Percentiles rank a stretch among this genome's conserved stretches.
Evolutionary conservation across 2,329 filamentous ascomycete genomes (phyloP).

Genomic region (Penicillium sp.): DNA sequence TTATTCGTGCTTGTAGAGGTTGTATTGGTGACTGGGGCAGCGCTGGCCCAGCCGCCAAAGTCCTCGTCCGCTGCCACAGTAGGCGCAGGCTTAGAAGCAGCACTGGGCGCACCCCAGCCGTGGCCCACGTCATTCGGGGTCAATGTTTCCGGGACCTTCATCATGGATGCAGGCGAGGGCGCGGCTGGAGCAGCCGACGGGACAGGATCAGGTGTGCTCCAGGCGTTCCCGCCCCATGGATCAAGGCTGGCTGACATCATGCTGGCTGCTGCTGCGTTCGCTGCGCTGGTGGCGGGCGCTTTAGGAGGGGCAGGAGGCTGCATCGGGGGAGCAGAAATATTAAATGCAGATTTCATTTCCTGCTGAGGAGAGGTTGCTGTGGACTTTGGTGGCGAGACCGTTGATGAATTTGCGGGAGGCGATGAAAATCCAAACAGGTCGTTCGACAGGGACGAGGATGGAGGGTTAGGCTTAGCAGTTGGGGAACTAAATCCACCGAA

Average conservation of each 20-base stretch:
- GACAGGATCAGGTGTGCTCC: conserved; percentile 58
- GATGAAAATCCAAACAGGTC: conserved; percentile 72
- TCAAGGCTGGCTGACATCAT: conserved; percentile 47
- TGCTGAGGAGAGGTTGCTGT: conserved; percentile 33
- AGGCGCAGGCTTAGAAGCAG: conserved; percentile 38
- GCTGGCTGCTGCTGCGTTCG: conserved; percentile 39
- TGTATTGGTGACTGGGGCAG: conserved; percentile 46
- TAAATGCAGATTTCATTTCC: conserved; percentile 64
- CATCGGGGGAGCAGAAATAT: conserved; percentile 54
- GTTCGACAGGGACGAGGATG: conserved; percentile 51
- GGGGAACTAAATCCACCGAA: conserved; percentile 54
- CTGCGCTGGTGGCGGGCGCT: conserved; percentile 36
- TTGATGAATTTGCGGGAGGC: conserved; percentile 34
- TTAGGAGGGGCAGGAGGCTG: conserved; percentile 36
- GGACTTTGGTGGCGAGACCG: conserved; percentile 39
- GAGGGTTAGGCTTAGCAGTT: conserved; percentile 40
- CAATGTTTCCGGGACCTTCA: conserved; percentile 40
- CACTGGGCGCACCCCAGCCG: conserved; percentile 49
- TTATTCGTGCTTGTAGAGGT: conserved; percentile 35
- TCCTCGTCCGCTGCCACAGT: conserved; percentile 83
- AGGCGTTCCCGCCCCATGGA: conserved; percentile 81
- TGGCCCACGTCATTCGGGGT: conserved; percentile 57
- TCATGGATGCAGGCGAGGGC: conserved; percentile 29
- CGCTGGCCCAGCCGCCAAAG: conserved; percentile 88
- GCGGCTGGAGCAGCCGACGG: conserved; percentile 35